These are phyloP conservation scores for Azolla pinnata DNA, from an alignment of 75 land plant species.

Conservation along the genomic window DNA sequence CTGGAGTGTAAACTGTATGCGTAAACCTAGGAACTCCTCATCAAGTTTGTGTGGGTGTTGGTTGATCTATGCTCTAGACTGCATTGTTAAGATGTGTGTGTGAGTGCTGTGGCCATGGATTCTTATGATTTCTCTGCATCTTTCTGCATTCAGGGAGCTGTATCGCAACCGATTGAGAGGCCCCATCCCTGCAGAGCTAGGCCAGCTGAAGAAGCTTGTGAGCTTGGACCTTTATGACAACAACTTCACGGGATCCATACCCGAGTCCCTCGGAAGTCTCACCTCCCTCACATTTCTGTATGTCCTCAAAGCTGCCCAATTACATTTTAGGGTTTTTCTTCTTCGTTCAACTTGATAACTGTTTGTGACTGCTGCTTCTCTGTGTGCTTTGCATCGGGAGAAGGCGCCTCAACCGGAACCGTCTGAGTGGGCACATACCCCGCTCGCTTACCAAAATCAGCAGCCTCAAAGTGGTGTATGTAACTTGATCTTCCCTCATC, in stretches of 20 bases:
- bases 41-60: no score
- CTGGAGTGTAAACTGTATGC: no score
- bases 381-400: background rate
- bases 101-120: no score
- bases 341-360: background rate
- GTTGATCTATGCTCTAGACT: no score
- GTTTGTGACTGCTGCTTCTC: background rate
- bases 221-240: slow-evolving; percentile 48
- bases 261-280: slow-evolving; percentile 39
- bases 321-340: background rate
- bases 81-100: no score
- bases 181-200: slow-evolving; percentile 46
- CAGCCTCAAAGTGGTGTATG: slow-evolving; percentile 50
- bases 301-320: slow-evolving; percentile 7
- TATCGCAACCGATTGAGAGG: slow-evolving; percentile 43
- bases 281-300: slow-evolving; percentile 38
- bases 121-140: no score
- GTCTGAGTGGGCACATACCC: slow-evolving; percentile 52
- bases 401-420: slow-evolving; percentile 51
- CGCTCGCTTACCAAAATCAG: slow-evolving; percentile 39
- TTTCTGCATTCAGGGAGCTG: slow-evolving; percentile 36
- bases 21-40: no score
- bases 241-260: slow-evolving; percentile 45
- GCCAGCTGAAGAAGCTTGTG: slow-evolving; percentile 35
- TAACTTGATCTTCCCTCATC: background rate